Evolutionary conservation across 768 basidiomycete genomes (phyloP).

Genomic region (Russula brevipes): DNA sequence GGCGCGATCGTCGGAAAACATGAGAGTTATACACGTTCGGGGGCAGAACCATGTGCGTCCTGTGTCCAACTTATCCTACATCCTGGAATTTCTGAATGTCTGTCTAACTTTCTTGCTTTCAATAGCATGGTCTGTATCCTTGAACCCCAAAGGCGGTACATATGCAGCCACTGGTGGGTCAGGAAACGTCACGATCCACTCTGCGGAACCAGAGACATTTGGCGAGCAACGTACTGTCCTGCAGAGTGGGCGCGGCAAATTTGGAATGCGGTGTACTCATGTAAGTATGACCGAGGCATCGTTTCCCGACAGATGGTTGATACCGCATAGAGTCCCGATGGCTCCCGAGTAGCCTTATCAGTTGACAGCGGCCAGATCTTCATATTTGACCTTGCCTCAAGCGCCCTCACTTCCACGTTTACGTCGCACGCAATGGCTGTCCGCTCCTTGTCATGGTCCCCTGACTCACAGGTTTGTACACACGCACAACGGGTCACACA

Average conservation of each 20-base stretch:
- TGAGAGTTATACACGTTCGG: constrained; percentile 67
- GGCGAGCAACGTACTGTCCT: constrained; percentile 57
- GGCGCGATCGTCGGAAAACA: constrained; percentile 58
- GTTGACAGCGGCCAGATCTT: constrained; percentile 86
- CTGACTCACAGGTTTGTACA: constrained; percentile 71
- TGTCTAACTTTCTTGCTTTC: neutral
- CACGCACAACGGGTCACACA: neutral
- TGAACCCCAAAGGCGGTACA: constrained; percentile 67
- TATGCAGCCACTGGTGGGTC: constrained; percentile 71
- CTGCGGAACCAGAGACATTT: constrained; percentile 61
- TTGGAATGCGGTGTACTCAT: constrained; percentile 69
- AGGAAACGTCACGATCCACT: constrained; percentile 68
- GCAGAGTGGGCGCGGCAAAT: constrained; percentile 65
- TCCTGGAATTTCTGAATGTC: neutral
- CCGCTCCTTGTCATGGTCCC: constrained; percentile 83
- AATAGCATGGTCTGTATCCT: constrained; percentile 77
- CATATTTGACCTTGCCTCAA: constrained; percentile 74
- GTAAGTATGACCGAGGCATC: constrained; percentile 40
- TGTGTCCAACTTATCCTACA: neutral
- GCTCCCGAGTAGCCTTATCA: constrained; percentile 72
- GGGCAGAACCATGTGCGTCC: constrained; percentile 63
- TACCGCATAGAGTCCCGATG: constrained; percentile 79
- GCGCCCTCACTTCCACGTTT: constrained; percentile 61
- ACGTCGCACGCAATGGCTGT: constrained; percentile 89
- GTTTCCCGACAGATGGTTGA: neutral